Conservation (phyloP, 2,329 filamentous ascomycete genomes). For the Rachicladosporium sp. region DNA sequence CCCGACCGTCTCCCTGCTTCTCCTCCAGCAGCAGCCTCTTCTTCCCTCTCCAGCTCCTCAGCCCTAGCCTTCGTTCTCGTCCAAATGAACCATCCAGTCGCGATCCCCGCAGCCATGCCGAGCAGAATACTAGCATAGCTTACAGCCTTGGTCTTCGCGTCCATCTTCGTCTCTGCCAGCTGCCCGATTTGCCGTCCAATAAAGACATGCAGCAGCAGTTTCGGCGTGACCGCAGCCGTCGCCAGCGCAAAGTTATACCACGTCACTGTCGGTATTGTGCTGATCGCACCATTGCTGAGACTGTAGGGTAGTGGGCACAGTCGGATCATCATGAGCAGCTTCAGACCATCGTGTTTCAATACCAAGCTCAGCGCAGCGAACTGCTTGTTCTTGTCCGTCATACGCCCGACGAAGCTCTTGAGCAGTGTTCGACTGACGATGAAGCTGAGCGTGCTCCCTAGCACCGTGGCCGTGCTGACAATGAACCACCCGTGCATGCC, state of each 20-base stretch:
- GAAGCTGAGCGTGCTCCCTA: slow-evolving; percentile 69
- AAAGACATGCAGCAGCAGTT: slow-evolving; percentile 83
- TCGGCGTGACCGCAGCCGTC: slow-evolving; percentile 71
- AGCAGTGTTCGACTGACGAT: slow-evolving; percentile 68
- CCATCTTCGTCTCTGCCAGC: slow-evolving; percentile 83
- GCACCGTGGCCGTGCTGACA: slow-evolving; percentile 63
- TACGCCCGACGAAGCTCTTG: slow-evolving; percentile 61
- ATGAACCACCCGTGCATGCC: slow-evolving; percentile 75
- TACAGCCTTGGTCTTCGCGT: slow-evolving; percentile 59
- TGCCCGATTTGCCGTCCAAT: slow-evolving; percentile 73
- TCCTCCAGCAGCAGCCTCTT: slow-evolving; percentile 24
- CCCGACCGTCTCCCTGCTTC: slow-evolving; percentile 2
- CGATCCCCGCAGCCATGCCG: slow-evolving; percentile 57
- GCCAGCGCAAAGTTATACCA: slow-evolving; percentile 66
- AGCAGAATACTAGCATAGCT: slow-evolving; percentile 73
- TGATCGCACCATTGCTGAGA: slow-evolving; percentile 84
- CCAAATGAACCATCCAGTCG: slow-evolving; percentile 79
- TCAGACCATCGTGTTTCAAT: slow-evolving; percentile 77
- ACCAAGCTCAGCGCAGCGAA: slow-evolving; percentile 84
- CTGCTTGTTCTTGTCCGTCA: slow-evolving; percentile 71
- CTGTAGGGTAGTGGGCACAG: slow-evolving; percentile 89
- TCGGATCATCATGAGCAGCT: slow-evolving; percentile 80
- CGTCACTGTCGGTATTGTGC: slow-evolving; percentile 80
- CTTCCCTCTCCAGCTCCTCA: slow-evolving; percentile 34
- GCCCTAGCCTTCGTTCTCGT: slow-evolving; percentile 42